Conservation (phyloP, 768 basidiomycete genomes). For the Guyanaporus albipodus region DNA sequence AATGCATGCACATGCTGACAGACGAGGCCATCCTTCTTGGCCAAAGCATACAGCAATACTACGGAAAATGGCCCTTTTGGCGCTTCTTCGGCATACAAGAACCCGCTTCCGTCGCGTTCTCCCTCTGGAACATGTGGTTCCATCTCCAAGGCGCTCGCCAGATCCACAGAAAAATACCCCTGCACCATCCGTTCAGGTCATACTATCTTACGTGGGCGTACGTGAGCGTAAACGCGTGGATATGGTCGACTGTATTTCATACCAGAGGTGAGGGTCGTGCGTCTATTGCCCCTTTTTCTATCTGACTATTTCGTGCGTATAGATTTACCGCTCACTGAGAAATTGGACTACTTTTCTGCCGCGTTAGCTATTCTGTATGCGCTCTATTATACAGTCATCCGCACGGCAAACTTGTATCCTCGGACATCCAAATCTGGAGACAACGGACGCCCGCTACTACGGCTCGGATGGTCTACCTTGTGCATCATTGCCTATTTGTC, state of each 20-base stretch:
- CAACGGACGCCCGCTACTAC: constrained; percentile 13
- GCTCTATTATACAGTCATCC: constrained; percentile 73
- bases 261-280: constrained; percentile 65
- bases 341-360: constrained; percentile 93
- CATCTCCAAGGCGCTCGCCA: constrained; percentile 60
- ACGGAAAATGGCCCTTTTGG: constrained; percentile 98
- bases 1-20: constrained; percentile 80
- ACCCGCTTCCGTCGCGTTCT: constrained; percentile 88
- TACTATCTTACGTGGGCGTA: constrained; percentile 67
- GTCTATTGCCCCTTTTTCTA: neutral
- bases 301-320: constrained; percentile 12
- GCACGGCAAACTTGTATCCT: constrained; percentile 72
- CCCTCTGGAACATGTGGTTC: constrained; percentile 75
- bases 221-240: constrained; percentile 84
- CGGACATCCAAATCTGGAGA: constrained; percentile 27
- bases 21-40: constrained; percentile 45
- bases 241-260: constrained; percentile 91
- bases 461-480: constrained; percentile 43
- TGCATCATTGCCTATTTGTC: constrained; percentile 55
- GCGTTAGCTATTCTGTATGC: constrained; percentile 79
- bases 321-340: constrained; percentile 85
- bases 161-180: constrained; percentile 45
- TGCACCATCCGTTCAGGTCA: constrained; percentile 60
- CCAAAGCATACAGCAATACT: constrained; percentile 63
- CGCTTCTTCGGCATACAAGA: constrained; percentile 88